Base-by-base conservation (phyloP, 2,329 filamentous ascomycete species). In the Ploettnerulaceae sp. region DNA sequence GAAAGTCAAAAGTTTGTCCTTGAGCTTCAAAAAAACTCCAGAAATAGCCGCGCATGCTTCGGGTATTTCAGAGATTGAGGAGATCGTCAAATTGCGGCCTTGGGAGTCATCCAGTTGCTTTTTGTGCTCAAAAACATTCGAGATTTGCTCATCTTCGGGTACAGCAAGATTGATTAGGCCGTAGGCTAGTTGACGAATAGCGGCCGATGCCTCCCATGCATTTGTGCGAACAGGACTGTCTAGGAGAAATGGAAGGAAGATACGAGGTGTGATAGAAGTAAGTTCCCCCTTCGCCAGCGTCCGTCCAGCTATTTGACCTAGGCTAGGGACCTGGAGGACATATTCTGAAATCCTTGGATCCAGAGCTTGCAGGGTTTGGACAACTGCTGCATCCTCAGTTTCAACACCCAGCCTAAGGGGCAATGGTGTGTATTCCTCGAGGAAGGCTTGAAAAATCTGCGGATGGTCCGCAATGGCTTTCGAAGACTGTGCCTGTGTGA, bases 241-340 rank as follows among this genome's bases (percentile, higher is more conserved):
- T 7, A 81, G 66, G 0, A 89, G 63, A 17, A 82, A 71, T 0
- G 83, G 81, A 1, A 89, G 70, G 60, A 84, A 90, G 9, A 87
- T 71, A 31, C 72, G 56, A 14, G 42, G 31, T 4, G 56, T 53
- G 5, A 57, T 43, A 22, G 52, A 49, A 20, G 47, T 44, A 8
- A 35, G 3, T 26, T 55, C 39, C 52, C 64, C 17, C 18, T 18
- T 35, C 20, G 38, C 56, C 22, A 64, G 60, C 17, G 14, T 11
- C 20, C 67, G 45, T 38, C 57, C 46, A 52, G 57, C 48, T 24
- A 52, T 35, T n/a, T 34, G 25, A 39, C 54, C 56, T 31, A 60
- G 20, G 40, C 18, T 42, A 15, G 12, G 57, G 47, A 68, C 67
- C 52, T 77, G 70, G 49, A 71, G 66, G 34, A 73, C 65, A 22